Evolutionary conservation across 768 basidiomycete genomes (phyloP).

Genomic region (Glaciozyma antarctica): DNA sequence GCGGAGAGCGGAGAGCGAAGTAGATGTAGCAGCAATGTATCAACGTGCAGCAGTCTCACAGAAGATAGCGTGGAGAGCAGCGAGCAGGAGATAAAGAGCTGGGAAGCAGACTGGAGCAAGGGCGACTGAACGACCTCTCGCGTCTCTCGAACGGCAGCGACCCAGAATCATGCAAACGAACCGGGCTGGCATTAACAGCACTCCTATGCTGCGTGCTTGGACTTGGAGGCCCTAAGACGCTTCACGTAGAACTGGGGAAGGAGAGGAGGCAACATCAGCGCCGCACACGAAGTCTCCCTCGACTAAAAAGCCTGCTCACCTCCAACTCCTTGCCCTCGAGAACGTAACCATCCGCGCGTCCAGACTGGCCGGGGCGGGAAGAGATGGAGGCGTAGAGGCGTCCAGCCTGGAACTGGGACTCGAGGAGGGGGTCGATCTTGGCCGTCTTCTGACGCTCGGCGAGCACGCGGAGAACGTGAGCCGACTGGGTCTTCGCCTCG

Average conservation of each 20-base stretch:
- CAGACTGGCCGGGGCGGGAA: conserved; percentile 92
- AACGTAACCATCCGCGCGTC: conserved; percentile 92
- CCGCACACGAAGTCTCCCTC: neutral
- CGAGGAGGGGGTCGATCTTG: conserved; percentile 77
- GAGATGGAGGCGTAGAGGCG: conserved; percentile 84
- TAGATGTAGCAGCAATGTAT: no score
- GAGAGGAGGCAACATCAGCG: conserved; percentile 32
- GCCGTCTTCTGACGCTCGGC: conserved; percentile 89
- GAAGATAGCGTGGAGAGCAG: neutral
- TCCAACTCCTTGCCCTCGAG: conserved; percentile 98
- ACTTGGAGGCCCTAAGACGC: conserved; percentile 86
- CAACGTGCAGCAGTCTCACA: neutral
- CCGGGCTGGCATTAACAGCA: neutral
- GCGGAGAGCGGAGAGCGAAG: no score
- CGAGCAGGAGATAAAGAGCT: no score
- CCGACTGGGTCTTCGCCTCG: conserved; percentile 64
- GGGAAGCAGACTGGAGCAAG: neutral
- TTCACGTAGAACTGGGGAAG: conserved; percentile 73
- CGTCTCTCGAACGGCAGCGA: neutral
- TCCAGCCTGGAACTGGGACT: conserved; percentile 36
- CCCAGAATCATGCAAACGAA: neutral
- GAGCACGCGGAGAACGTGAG: conserved; percentile 76
- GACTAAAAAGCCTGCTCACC: conserved; percentile 46
- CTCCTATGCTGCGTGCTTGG: conserved; percentile 65
- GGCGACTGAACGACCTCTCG: neutral